Base-by-base conservation (phyloP, 1,139 yeast species). In the Yamadazyma mexicana region DNA sequence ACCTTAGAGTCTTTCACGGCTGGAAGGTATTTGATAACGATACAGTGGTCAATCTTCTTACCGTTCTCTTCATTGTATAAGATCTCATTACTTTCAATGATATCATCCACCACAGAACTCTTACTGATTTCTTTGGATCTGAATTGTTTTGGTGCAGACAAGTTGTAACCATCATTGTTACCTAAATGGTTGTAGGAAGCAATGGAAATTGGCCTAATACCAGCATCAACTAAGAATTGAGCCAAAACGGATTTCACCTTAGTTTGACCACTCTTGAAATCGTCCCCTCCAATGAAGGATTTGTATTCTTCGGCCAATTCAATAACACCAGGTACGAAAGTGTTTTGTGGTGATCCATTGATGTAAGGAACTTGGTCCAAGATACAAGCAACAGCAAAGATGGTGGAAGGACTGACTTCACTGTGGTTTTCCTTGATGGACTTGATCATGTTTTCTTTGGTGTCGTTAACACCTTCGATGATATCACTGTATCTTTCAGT, bases 1-100 rank as follows among this genome's bases (percentile, higher is more conserved):
- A 91, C 96, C 75, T 91, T 91, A 51, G 95, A 83, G 65, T 91
- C 98, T 35, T 96, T 96, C 40, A 91, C 97, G 8, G 97, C 97
- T 45, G 87, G 86, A 59, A 91, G 71, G 64, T 91, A 89, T 71
- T 91, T 91, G 72, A 91, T 91, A 49, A 91, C 98, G 63, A 91
- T 89, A 68, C 96, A 86, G 67, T 91, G 98, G 59, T 91, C 97
- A 49, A 91, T 86, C 47, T 76, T 78, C 52, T 81, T 78, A 43
- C 96, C 96, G 34, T 73, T 61, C 64, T 86, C 83, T 45, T 87
- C 83, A 60, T 88, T 87, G 77, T 89, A 91, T 52, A 91, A 73
- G 54, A 91, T 81, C 52, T 83, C 78, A 67, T 91, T 91, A 43
- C 95, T 85, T 51, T 85, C 95, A 63, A 91, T 85, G 67, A 91